These are phyloP conservation scores for Cladosporium sp. DNA, from an alignment of 2,329 filamentous ascomycete genomes.

Conservation along the genomic window DNA sequence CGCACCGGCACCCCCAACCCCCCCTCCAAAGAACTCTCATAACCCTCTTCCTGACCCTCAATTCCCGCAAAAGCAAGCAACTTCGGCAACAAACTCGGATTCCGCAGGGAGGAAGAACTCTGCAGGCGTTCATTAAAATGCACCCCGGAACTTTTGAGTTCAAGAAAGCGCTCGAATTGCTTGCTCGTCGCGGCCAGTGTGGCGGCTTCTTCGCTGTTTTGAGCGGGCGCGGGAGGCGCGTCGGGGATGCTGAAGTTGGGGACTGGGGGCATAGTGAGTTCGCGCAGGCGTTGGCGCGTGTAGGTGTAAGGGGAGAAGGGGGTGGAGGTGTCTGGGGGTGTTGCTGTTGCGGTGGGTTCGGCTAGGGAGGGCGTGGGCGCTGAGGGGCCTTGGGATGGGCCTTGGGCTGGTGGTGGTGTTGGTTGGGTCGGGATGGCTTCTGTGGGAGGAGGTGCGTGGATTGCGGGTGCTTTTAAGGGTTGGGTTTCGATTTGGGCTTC, in stretches of 20 bases:
- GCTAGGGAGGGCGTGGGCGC: conserved; percentile 4
- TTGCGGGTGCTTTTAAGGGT: conserved; percentile 3
- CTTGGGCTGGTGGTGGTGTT: background rate
- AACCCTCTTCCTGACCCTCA: conserved; percentile 51
- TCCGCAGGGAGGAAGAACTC: conserved; percentile 61
- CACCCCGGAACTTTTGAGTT: conserved; percentile 68
- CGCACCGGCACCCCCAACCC: conserved; percentile 34
- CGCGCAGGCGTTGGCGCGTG: conserved; percentile 59
- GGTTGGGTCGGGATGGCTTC: background rate
- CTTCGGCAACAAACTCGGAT: conserved; percentile 68
- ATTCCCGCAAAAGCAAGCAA: conserved; percentile 64
- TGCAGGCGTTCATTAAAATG: conserved; percentile 76
- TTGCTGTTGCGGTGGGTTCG: conserved; percentile 19
- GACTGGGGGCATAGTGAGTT: conserved; percentile 67
- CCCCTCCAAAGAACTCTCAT: conserved; percentile 53
- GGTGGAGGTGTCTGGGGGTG: background rate
- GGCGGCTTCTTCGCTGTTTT: conserved; percentile 25
- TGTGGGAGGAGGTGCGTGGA: background rate
- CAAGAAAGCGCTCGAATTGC: conserved; percentile 70
- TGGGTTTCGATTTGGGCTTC: conserved; percentile 9
- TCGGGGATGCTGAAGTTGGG: conserved; percentile 70
- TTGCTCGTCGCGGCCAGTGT: conserved; percentile 44
- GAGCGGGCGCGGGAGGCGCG: conserved; percentile 56
- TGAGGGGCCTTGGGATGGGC: conserved; percentile 13
- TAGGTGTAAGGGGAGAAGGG: conserved; percentile 62